A percentile compares a stretch with the other conserved stretches of the same genome.
phyloP scores from a whole-genome alignment of 2,329 filamentous ascomycete genomes.

The Claviceps africana region DNA sequence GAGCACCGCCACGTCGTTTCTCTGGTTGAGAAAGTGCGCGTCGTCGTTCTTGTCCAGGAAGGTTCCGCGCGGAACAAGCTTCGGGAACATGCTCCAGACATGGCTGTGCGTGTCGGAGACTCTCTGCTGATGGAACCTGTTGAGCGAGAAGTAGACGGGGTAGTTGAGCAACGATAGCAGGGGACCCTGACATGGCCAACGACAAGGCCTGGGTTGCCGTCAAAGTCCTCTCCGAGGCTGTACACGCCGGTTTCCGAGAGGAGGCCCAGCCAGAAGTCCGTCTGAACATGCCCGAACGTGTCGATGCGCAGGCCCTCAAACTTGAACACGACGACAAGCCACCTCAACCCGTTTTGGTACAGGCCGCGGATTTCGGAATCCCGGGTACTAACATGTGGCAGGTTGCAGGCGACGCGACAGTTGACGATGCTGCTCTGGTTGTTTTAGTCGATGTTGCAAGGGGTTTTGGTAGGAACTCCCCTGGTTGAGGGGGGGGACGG shows the following conservation, averaged over 20 bases:
- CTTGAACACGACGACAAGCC: slow-evolving; percentile 43
- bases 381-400: slow-evolving; percentile 49
- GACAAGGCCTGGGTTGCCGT: slow-evolving; percentile 37
- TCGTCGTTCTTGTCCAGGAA: slow-evolving; percentile 50
- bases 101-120: slow-evolving; percentile 24
- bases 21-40: slow-evolving; percentile 36
- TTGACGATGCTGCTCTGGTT: slow-evolving; percentile 32
- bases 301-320: slow-evolving; percentile 50
- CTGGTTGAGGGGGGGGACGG: slow-evolving; percentile 34
- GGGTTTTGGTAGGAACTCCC: slow-evolving; percentile 44
- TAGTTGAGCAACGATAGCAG: slow-evolving; percentile 48
- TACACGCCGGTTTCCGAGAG: slow-evolving; percentile 41
- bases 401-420: slow-evolving; percentile 41
- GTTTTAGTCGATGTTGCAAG: slow-evolving; percentile 42
- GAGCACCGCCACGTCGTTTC: slow-evolving; percentile 38
- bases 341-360: slow-evolving; percentile 44
- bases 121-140: slow-evolving; percentile 23
- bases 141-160: slow-evolving; percentile 31
- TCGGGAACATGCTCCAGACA: slow-evolving; percentile 23
- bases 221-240: slow-evolving; percentile 45
- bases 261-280: slow-evolving; percentile 43
- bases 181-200: slow-evolving; percentile 34
- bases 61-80: slow-evolving; percentile 31
- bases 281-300: slow-evolving; percentile 47
- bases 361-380: slow-evolving; percentile 31